Evolutionary conservation across 2,329 filamentous ascomycete genomes (phyloP), one percentile per base, ranked within the genome.

Genomic region (Claviceps humidiphila): DNA sequence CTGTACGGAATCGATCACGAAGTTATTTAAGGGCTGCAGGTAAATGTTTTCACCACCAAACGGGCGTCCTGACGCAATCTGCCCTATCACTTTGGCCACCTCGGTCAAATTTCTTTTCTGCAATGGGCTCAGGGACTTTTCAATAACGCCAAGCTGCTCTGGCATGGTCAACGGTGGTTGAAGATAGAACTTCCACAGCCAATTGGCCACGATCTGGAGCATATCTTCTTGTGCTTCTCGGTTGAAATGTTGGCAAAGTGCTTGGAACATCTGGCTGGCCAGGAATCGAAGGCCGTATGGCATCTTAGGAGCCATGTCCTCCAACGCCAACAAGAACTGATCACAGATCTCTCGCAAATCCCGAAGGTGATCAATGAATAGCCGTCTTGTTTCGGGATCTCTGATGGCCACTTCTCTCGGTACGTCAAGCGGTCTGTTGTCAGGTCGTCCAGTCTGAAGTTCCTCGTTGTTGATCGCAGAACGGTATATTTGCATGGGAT

Each of bases 381-480:
- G 83, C 55, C 86, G 83, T 60, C 91, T 81, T 1, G 93, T 97
- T 68, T 98, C 93, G 1, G 85, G 85, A 62, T 98, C 93, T 59
- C 90, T 85, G 65, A 98, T 96, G n/a, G 93, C 93, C 59, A 94
- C 77, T 65, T 98, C 93, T 56, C 90, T 81, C 0, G 89, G 85
- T 38, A 98, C 84, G 59, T 96, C 89, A 14, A 88, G 81, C 38
- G 83, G 86, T 56, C 93, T 80, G 49, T 79, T 80, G 65, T 90
- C 95, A 20, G 88, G 82, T 58, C 82, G 81, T 4, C 93, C 93
- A 0, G 93, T 98, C 17, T 89, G 84, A 24, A 98, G 80, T 69
- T 98, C 93, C 67, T 97, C 91, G 61, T 98, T 95, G 71, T 94
- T 97, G 70, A 98, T 94, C 14, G 89, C 84, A 5, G 89, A 93